Percentiles rank a stretch among this genome's conserved stretches.
These are phyloP conservation scores for Linum lewisii DNA, from an alignment of 345 rosid species.

Conservation along the genomic window DNA sequence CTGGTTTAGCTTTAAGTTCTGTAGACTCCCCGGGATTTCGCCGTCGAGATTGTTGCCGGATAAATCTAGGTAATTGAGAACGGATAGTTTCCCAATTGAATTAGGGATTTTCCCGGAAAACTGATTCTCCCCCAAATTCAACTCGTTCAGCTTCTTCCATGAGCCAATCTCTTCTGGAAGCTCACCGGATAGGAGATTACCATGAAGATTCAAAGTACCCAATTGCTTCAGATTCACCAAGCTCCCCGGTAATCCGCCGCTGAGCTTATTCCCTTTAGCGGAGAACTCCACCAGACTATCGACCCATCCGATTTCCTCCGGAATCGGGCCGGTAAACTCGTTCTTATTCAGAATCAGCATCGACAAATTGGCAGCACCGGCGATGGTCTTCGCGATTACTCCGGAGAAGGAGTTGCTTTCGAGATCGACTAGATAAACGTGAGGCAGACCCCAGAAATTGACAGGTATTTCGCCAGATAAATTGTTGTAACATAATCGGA, in stretches of 20 bases:
- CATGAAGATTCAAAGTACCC: constrained; percentile 67
- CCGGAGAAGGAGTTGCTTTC: constrained; percentile 59
- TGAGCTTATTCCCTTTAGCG: constrained; percentile 50
- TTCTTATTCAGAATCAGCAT: constrained; percentile 51
- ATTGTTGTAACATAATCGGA: constrained; percentile 58
- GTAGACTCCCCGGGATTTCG: constrained; percentile 51
- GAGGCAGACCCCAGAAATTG: constrained; percentile 88
- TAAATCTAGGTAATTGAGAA: constrained; percentile 85
- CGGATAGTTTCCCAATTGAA: constrained; percentile 56
- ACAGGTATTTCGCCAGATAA: constrained; percentile 71
- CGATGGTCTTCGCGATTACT: constrained; percentile 41
- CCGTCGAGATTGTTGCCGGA: constrained; percentile 63
- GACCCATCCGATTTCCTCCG: constrained; percentile 66
- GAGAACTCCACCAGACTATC: constrained; percentile 43
- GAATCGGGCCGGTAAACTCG: constrained; percentile 55
- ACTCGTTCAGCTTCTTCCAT: constrained; percentile 78
- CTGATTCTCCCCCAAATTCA: constrained; percentile 52
- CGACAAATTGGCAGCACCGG: constrained; percentile 59
- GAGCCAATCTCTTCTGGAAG: constrained; percentile 42
- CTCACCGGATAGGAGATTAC: constrained; percentile 60
- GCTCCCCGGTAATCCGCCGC: constrained; percentile 57
- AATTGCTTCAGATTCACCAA: constrained; percentile 47
- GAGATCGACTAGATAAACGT: constrained; percentile 61
- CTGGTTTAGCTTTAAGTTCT: constrained; percentile 85
- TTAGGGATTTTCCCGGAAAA: constrained; percentile 59